Evolutionary conservation across 2,329 filamentous ascomycete species (phyloP).

Genomic region (Diaporthe sp.): DNA sequence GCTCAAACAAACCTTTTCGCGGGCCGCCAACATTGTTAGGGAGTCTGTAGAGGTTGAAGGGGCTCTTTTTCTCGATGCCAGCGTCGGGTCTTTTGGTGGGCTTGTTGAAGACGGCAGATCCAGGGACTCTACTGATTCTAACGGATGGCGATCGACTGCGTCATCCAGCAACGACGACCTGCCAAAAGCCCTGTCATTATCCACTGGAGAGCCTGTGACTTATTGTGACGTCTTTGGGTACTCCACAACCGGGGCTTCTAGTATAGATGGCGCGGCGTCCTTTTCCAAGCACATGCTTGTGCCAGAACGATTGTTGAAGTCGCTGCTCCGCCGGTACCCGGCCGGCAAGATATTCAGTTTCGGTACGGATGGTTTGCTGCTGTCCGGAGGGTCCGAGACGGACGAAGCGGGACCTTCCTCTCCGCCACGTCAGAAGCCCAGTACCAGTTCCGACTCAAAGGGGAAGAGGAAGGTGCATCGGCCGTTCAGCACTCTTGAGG

Average conservation of each 20-base stretch:
- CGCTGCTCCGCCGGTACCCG: slow-evolving; percentile 59
- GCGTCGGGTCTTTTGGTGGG: slow-evolving; percentile 48
- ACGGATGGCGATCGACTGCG: slow-evolving; percentile 36
- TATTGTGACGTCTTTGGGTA: slow-evolving; percentile 55
- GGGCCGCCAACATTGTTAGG: slow-evolving; percentile 58
- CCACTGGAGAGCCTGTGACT: not conserved
- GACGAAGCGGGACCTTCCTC: not conserved
- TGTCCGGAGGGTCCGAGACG: slow-evolving; percentile 25
- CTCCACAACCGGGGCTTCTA: slow-evolving; percentile 52
- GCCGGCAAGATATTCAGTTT: slow-evolving; percentile 62
- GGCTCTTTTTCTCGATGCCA: slow-evolving; percentile 52
- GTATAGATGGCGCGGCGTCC: slow-evolving; percentile 48
- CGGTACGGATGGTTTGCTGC: slow-evolving; percentile 42
- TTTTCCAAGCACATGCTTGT: slow-evolving; percentile 45
- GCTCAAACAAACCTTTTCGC: slow-evolving; percentile 50
- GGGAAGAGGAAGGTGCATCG: slow-evolving; percentile 46
- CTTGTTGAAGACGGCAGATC: slow-evolving; percentile 42
- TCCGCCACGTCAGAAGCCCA: not conserved
- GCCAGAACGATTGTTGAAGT: slow-evolving; percentile 55
- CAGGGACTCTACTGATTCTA: slow-evolving; percentile 42
- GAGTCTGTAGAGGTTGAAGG: slow-evolving; percentile 60
- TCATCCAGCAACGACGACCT: slow-evolving; percentile 30
- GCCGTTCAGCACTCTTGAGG: slow-evolving; percentile 46
- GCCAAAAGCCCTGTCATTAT: not conserved
- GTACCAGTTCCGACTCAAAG: slow-evolving; percentile 25